Evolutionary conservation across 352 stramenopile species (phyloP).

Genomic region (Pythium phragmiticola): DNA sequence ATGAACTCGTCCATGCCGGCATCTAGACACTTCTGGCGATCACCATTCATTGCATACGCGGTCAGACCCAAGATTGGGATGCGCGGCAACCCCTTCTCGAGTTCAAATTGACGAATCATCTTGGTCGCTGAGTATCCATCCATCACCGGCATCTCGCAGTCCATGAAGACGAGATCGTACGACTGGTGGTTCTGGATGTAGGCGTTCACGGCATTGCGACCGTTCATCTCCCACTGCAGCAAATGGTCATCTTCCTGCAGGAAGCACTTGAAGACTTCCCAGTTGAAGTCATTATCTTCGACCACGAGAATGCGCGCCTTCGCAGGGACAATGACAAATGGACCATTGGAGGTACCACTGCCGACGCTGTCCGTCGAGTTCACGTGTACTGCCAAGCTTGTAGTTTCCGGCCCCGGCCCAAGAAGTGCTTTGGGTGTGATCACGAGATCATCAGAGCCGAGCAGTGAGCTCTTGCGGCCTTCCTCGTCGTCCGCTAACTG

Average conservation of each 20-base stretch:
- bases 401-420: conserved; percentile 20
- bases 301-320: conserved; percentile 79
- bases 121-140: conserved; percentile 74
- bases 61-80: conserved; percentile 86
- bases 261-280: conserved; percentile 89
- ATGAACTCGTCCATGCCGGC: conserved; percentile 88
- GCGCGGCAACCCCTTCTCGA: conserved; percentile 55
- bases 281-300: conserved; percentile 91
- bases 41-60: conserved; percentile 84
- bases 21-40: conserved; percentile 81
- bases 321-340: conserved; percentile 44
- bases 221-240: conserved; percentile 84
- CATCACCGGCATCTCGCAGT: conserved; percentile 89
- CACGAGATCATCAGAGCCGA: conserved; percentile 48
- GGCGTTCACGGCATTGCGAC: conserved; percentile 59
- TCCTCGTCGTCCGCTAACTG: conserved; percentile 46
- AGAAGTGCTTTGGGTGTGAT: conserved; percentile 21
- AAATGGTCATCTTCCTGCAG: conserved; percentile 79
- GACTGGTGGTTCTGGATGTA: conserved; percentile 74
- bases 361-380: conserved; percentile 47
- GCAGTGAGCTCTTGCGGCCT: conserved; percentile 42
- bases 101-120: conserved; percentile 72
- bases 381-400: conserved; percentile 27
- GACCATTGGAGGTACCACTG: conserved; percentile 26
- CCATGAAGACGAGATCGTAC: conserved; percentile 83